phyloP scores from a whole-genome alignment of 2,329 filamentous ascomycete species.

The Colletotrichum chlorophyti region DNA sequence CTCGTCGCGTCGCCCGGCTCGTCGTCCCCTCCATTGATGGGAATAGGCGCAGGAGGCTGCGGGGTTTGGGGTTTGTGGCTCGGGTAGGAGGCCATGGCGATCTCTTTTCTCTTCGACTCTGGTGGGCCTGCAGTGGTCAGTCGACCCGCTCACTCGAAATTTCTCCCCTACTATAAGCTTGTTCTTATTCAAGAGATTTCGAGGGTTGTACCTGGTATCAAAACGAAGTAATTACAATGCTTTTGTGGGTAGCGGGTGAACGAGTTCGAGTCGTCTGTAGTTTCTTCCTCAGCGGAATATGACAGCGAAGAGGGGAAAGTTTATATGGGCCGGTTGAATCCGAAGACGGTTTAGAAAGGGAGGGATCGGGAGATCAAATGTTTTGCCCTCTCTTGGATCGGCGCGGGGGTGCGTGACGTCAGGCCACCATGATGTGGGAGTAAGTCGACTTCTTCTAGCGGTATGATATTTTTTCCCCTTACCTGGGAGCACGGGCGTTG shows the following conservation, averaged over 20 bases:
- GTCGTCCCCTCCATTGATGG: conserved; percentile 28
- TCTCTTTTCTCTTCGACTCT: no score
- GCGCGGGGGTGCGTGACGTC: conserved; percentile 16
- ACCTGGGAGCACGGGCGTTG: background rate
- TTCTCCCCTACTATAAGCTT: no score
- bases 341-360: background rate
- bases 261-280: no score
- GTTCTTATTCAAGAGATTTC: no score
- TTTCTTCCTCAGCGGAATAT: background rate
- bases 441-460: background rate
- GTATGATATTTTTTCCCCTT: background rate
- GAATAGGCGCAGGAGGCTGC: conserved; percentile 30
- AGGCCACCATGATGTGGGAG: conserved; percentile 20
- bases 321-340: conserved; percentile 8
- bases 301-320: background rate
- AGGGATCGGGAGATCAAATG: no score
- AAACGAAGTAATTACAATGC: no score
- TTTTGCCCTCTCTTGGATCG: background rate
- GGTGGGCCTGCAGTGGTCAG: background rate
- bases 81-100: conserved; percentile 23
- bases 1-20: conserved; percentile 24
- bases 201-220: conserved; percentile 1
- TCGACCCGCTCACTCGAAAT: background rate
- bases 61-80: conserved; percentile 30
- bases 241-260: no score